phyloP scores from a whole-genome alignment of 192 early-diverging fungal genomes.

The Backusella psychrophila region DNA sequence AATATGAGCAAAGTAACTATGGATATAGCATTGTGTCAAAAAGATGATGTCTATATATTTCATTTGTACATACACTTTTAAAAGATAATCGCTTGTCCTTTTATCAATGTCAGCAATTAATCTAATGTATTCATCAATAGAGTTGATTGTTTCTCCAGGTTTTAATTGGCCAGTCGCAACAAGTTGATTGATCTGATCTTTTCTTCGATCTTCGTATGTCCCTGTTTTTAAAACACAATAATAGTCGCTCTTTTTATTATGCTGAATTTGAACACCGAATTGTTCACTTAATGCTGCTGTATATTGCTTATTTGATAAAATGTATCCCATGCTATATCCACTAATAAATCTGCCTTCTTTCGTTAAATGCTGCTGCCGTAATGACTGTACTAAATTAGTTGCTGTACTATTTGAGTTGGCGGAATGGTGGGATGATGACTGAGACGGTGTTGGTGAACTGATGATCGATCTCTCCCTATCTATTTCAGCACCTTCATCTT shows the following conservation, averaged over 20 bases:
- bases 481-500: background rate
- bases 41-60: background rate
- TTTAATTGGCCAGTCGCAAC: background rate
- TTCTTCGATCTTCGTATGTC: conserved; percentile 17
- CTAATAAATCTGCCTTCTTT: conserved; percentile 4
- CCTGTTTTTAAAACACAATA: conserved; percentile 18
- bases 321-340: background rate
- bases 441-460: background rate
- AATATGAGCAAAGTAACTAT: conserved; percentile 60
- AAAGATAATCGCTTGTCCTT: conserved; percentile 23
- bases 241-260: background rate
- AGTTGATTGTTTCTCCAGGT: background rate
- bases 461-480: background rate
- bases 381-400: background rate
- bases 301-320: background rate
- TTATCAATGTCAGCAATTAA: conserved; percentile 20
- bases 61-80: conserved; percentile 20
- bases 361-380: background rate
- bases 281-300: background rate
- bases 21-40: background rate
- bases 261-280: background rate
- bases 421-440: background rate
- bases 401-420: background rate
- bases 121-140: conserved; percentile 24
- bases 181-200: background rate